Base-by-base conservation (phyloP, 495 filamentous ascomycete species). In the Penicillium cinerascens region DNA sequence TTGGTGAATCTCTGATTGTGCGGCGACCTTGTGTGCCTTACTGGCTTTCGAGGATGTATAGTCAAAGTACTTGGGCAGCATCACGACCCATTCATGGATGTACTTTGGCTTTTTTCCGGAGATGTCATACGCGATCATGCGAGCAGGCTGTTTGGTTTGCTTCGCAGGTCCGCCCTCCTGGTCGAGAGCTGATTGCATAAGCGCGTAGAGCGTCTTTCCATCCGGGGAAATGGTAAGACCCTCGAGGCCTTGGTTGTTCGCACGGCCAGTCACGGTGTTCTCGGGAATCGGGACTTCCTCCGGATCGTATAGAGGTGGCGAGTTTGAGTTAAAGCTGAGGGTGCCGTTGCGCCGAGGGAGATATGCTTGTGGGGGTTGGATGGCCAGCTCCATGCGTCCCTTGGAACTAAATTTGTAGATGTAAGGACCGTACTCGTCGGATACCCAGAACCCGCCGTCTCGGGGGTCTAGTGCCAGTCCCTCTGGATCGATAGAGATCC, bases 161-260 rank as follows among this genome's bases (percentile, higher is more conserved):
- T 81, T 79, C n/a, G 75, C 69, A 2, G 73, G 64, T 17, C 83
- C 84, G 44, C 87, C 86, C 10, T 90, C 86, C 54, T 88, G 85
- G 46, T 81, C 72, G 4, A 81, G 68, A 0, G 87, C 84, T 1
- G 81, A 82, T 64, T 92, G 88, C 35, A 91, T 68, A 56, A 93
- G 73, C 2, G 81, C 76, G 61, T 81, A 91, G 10, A 92, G 72
- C 2, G 71, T 78, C 42, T 81, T 82, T 26, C 87, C 86, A 52
- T 88, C 84, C 0, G 78, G 64, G 10, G 78, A 81, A 15, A 81
- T 67, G 1, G 86, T 86, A 42, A 93, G 68, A 1, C 84, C 88
- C 64, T 93, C 88, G 53, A 92, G 82, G 18, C 87, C 86, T 57
- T 90, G 85, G 67, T 92, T 92, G 63, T 92, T 89, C 52, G 78